Evolutionary conservation across 75 land plant genomes (phyloP).

Genomic region (Sequoiadendron giganteum): DNA sequence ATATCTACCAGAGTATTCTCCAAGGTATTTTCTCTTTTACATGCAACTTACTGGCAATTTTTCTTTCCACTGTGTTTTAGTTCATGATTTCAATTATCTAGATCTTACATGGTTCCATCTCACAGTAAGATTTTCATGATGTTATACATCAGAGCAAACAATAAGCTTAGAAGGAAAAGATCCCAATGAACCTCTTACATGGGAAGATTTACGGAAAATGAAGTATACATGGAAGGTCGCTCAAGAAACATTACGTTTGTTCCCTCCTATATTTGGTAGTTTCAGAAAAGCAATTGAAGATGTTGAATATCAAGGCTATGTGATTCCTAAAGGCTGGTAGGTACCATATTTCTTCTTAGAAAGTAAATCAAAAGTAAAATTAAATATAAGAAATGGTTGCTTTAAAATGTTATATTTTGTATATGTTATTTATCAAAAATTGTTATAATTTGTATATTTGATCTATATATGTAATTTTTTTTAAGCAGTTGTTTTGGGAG

Average conservation of each 20-base stretch:
- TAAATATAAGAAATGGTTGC: too few species aligned
- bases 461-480: background rate
- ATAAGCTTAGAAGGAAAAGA: background rate
- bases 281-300: constrained; percentile 42
- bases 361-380: too few species aligned
- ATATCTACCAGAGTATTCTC: background rate
- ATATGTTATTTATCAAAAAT: too few species aligned
- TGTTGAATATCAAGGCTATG: constrained; percentile 45
- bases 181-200: background rate
- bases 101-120: too few species aligned
- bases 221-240: constrained; percentile 4
- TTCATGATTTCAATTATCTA: too few species aligned
- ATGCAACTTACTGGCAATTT: background rate
- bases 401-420: too few species aligned
- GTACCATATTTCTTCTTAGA: background rate
- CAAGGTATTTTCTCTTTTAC: background rate
- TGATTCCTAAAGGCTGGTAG: constrained; percentile 68
- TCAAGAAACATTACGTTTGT: constrained; percentile 40
- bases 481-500: constrained; percentile 18
- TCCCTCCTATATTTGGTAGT: constrained; percentile 37
- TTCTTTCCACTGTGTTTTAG: too few species aligned
- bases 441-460: background rate
- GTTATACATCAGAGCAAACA: background rate
- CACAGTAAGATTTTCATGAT: too few species aligned
- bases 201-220: constrained; percentile 47